Evolutionary conservation across 2,329 filamentous ascomycete genomes (phyloP).

Genomic region (Sclerotinia borealis): DNA sequence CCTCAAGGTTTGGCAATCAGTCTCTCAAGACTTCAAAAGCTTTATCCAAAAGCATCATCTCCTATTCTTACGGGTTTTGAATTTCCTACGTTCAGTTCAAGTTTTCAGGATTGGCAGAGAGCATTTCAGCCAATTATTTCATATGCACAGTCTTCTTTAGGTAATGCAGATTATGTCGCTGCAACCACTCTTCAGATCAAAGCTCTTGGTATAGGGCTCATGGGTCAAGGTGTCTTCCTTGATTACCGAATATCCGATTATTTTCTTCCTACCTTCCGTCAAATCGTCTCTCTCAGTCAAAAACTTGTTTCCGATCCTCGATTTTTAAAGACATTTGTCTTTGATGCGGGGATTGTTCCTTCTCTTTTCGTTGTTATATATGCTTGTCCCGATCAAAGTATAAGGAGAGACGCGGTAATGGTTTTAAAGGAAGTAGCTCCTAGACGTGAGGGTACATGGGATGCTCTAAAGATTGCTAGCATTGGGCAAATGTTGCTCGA

Average conservation of each 20-base stretch:
- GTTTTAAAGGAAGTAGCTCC: conserved; percentile 15
- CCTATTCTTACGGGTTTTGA: conserved; percentile 8
- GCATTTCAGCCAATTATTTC: conserved; percentile 19
- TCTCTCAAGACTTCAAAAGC: conserved; percentile 9
- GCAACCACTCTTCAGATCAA: conserved; percentile 19
- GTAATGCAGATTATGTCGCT: conserved; percentile 14
- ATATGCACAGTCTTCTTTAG: not conserved
- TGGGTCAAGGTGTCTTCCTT: conserved; percentile 13
- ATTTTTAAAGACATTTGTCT: conserved; percentile 23
- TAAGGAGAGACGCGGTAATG: conserved; percentile 19
- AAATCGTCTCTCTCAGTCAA: conserved; percentile 18
- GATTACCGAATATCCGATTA: not conserved
- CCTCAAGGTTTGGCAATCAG: conserved; percentile 12
- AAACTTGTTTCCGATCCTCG: conserved; percentile 12
- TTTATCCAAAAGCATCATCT: conserved; percentile 8
- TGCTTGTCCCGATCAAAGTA: conserved; percentile 12
- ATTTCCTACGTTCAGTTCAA: conserved; percentile 13
- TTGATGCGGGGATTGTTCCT: conserved; percentile 22
- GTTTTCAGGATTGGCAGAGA: conserved; percentile 16
- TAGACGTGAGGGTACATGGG: conserved; percentile 23
- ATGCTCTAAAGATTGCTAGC: conserved; percentile 16
- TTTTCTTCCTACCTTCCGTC: conserved; percentile 12
- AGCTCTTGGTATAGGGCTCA: conserved; percentile 14
- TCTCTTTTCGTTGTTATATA: conserved; percentile 20
- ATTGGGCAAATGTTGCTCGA: conserved; percentile 14